Conservation (phyloP, 2,329 filamentous ascomycete genomes). For the Fusarium burgessii region DNA sequence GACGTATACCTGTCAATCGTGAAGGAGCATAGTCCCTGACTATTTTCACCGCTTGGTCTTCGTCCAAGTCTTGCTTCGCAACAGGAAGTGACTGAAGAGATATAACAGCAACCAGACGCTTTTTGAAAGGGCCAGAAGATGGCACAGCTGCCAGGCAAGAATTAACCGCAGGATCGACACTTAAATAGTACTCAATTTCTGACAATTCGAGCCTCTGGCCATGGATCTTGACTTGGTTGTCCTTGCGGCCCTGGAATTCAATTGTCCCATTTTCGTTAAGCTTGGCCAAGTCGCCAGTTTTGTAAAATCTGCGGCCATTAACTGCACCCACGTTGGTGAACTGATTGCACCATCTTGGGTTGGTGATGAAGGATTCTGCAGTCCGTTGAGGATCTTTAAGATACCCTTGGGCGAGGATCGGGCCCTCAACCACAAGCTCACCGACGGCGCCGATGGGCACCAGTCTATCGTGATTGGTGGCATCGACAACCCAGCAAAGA, state of each 20-base stretch:
- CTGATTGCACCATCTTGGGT: conserved; percentile 24
- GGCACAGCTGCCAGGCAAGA: conserved; percentile 25
- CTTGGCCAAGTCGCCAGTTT: conserved; percentile 41
- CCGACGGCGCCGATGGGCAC: conserved; percentile 47
- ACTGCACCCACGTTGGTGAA: neutral
- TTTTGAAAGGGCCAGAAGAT: conserved; percentile 11
- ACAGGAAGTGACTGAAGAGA: neutral
- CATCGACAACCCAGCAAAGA: conserved; percentile 45
- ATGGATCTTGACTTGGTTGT: conserved; percentile 51
- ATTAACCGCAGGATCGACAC: conserved; percentile 12
- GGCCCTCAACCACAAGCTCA: conserved; percentile 53
- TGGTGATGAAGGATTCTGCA: conserved; percentile 45
- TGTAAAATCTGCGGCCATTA: conserved; percentile 27
- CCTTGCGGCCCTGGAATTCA: conserved; percentile 47
- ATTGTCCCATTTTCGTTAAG: conserved; percentile 39
- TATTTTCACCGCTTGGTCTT: conserved; percentile 4
- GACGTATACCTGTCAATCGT: conserved; percentile 11
- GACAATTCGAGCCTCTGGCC: conserved; percentile 50
- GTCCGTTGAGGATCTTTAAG: conserved; percentile 54
- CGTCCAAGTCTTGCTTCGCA: neutral
- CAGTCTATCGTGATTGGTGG: conserved; percentile 40
- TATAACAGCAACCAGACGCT: conserved; percentile 23
- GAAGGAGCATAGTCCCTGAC: neutral
- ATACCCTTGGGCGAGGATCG: conserved; percentile 62
- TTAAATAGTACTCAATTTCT: conserved; percentile 48